phyloP scores from a whole-genome alignment of 2,329 filamentous ascomycete genomes.

The Aspergillus sp. region DNA sequence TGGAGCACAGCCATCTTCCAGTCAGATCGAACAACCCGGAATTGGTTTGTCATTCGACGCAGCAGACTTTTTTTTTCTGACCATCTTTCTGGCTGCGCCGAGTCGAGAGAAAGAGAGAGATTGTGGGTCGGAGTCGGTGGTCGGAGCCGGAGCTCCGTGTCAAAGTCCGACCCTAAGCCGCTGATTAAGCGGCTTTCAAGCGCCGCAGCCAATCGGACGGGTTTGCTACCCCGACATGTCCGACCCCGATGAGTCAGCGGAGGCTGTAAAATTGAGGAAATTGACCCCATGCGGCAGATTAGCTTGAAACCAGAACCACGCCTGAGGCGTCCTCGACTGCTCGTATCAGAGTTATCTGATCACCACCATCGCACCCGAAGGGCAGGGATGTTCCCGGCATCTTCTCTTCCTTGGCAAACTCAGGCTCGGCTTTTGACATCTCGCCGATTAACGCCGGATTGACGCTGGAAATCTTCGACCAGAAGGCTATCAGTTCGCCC shows the following conservation, averaged over 20 bases:
- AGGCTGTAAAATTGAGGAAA: neutral
- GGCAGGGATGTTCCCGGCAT: neutral
- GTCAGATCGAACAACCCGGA: neutral
- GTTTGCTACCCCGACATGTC: neutral
- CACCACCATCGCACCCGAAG: neutral
- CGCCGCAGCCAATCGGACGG: neutral
- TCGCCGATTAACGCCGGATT: neutral
- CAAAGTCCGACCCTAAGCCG: neutral
- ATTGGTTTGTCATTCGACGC: neutral
- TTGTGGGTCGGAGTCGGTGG: neutral
- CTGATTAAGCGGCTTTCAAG: neutral
- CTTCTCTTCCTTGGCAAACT: neutral
- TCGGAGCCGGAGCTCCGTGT: neutral
- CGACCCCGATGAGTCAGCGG: neutral
- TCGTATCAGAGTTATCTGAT: neutral
- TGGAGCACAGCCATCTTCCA: slow-evolving; percentile 3
- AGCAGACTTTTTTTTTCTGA: neutral
- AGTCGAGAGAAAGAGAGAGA: neutral
- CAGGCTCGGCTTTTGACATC: neutral
- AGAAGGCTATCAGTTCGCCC: no score
- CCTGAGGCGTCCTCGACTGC: neutral
- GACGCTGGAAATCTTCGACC: neutral
- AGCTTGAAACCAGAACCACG: neutral
- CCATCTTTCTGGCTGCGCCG: neutral
- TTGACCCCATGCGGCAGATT: neutral